Conservation (phyloP, 306 rosid species). For the Cicer cuneatum region DNA sequence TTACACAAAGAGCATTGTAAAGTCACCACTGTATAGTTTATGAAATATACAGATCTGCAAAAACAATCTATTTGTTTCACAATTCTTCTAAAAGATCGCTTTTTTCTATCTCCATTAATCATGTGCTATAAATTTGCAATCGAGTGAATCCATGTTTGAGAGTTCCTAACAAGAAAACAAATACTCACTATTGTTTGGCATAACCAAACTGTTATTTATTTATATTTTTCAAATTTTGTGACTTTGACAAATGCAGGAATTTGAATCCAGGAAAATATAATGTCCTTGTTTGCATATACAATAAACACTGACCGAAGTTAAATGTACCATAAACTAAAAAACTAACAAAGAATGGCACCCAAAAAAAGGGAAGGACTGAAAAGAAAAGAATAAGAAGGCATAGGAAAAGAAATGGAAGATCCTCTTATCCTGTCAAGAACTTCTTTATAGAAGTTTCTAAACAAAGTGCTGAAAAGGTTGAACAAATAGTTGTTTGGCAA, state of each 20-base stretch:
- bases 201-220: not conserved
- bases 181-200: not conserved
- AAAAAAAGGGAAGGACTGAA: too few relatives aligned
- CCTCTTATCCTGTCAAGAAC: too few relatives aligned
- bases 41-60: not conserved
- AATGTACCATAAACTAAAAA: constrained; percentile 27
- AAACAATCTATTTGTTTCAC: constrained; percentile 1
- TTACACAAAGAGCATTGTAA: constrained; percentile 15
- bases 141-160: not conserved
- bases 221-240: not conserved
- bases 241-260: constrained; percentile 14
- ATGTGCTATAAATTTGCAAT: not conserved
- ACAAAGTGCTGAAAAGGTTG: too few relatives aligned
- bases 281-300: constrained; percentile 13
- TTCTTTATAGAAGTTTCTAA: too few relatives aligned
- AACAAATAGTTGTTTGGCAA: too few relatives aligned
- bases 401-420: too few relatives aligned
- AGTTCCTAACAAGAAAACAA: not conserved
- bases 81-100: constrained; percentile 5
- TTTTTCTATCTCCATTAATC: constrained; percentile 17
- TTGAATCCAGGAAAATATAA: constrained; percentile 13
- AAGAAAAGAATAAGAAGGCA: too few relatives aligned
- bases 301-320: constrained; percentile 5
- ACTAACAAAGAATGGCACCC: not conserved
- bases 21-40: not conserved